phyloP scores from a whole-genome alignment of 2,329 filamentous ascomycete species.

The Cercospora beticola region DNA sequence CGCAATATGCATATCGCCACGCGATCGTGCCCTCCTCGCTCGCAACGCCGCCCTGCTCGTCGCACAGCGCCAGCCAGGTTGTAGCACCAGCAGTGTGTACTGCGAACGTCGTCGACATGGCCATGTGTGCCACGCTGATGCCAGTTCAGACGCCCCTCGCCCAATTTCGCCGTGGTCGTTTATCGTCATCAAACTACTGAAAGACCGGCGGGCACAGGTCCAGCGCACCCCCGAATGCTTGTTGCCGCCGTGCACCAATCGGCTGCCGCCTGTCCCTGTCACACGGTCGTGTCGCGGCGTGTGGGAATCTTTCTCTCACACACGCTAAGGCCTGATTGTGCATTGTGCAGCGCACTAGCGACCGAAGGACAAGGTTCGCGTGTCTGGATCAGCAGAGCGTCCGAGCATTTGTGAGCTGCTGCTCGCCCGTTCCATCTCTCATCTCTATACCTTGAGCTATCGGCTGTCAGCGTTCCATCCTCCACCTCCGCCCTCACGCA shows the following conservation, averaged over 20 bases:
- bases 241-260: not conserved
- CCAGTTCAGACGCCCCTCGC: not conserved
- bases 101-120: not conserved
- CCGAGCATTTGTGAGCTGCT: not conserved
- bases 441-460: conserved; percentile 3
- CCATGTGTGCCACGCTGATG: not conserved
- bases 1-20: not conserved
- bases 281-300: not conserved
- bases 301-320: conserved; percentile 2
- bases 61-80: not conserved
- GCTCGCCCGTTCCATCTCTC: not conserved
- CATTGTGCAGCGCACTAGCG: not conserved
- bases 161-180: not conserved
- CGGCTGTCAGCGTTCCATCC: not conserved
- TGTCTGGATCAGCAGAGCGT: conserved; percentile 1
- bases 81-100: not conserved
- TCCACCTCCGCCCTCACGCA: conserved; percentile 3
- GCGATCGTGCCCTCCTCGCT: not conserved
- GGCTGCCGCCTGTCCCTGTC: not conserved
- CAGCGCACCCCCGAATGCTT: not conserved
- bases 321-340: conserved; percentile 1
- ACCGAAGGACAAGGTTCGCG: conserved; percentile 6
- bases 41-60: not conserved
- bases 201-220: not conserved
- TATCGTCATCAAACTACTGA: conserved; percentile 3